Percentiles rank a stretch among this genome's conserved stretches.
Conservation (phyloP, 352 stramenopile species). For the Phytophthora aleatoria region DNA sequence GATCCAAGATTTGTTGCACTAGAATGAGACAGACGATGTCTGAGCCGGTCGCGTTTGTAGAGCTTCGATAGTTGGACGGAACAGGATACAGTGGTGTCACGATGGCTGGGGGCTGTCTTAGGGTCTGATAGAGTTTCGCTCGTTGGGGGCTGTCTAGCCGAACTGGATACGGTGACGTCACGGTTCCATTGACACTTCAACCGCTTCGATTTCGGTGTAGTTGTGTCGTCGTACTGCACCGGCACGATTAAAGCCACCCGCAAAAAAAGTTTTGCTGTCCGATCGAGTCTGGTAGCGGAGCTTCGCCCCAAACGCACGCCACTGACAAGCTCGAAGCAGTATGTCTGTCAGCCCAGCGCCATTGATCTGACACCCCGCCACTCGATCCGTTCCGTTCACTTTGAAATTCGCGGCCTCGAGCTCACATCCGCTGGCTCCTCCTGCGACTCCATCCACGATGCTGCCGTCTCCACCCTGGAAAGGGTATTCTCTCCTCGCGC, state of each 20-base stretch:
- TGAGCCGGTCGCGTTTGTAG: conserved; percentile 8
- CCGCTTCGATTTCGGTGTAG: conserved; percentile 8
- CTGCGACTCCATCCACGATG: conserved; percentile 17
- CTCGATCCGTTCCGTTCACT: conserved; percentile 17
- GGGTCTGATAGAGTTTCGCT: background rate
- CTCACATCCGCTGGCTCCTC: conserved; percentile 9
- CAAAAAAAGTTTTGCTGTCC: conserved; percentile 17
- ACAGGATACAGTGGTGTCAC: background rate
- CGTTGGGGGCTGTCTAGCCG: background rate
- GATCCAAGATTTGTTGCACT: conserved; percentile 4
- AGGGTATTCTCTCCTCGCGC: conserved; percentile 19
- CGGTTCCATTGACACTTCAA: conserved; percentile 17
- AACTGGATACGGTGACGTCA: conserved; percentile 9
- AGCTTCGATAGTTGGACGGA: background rate
- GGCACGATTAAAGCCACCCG: background rate
- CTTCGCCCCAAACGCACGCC: background rate
- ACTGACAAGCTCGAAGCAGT: conserved; percentile 5
- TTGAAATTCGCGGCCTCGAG: conserved; percentile 25
- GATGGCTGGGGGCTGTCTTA: too few species aligned
- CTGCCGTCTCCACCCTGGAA: conserved; percentile 19
- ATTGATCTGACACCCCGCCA: background rate
- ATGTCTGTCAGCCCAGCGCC: background rate
- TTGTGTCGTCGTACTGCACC: conserved; percentile 2
- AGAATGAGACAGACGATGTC: conserved; percentile 1
- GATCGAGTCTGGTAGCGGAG: conserved; percentile 8